Evolutionary conservation across 2,329 filamentous ascomycete species (phyloP).

Genomic region (Xylaria sp.): DNA sequence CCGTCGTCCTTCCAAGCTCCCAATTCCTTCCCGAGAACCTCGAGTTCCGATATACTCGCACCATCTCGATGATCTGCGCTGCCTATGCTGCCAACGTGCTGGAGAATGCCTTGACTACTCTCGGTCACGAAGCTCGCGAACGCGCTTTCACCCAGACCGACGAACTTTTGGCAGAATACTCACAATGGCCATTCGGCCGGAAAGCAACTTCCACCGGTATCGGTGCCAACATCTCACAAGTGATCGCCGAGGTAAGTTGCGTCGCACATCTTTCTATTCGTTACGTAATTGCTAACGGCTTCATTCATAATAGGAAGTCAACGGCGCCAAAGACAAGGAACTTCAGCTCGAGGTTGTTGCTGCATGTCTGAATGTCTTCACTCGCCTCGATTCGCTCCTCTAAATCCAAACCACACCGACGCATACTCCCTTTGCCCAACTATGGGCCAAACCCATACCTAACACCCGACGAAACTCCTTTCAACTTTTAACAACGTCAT

Average conservation of each 20-base stretch:
- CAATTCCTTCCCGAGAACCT: slow-evolving; percentile 93
- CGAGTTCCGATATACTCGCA: slow-evolving; percentile 91
- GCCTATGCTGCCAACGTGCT: slow-evolving; percentile 98
- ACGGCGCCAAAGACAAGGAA: slow-evolving; percentile 87
- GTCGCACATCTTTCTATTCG: neutral
- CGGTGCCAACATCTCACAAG: slow-evolving; percentile 88
- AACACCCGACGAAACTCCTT: slow-evolving; percentile 1
- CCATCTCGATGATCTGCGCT: slow-evolving; percentile 94
- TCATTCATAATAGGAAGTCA: slow-evolving; percentile 66
- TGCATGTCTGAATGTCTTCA: slow-evolving; percentile 96
- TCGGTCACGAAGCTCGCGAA: slow-evolving; percentile 93
- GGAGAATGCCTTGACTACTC: slow-evolving; percentile 92
- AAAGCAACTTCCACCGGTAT: slow-evolving; percentile 81
- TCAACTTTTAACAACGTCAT: slow-evolving; percentile 13
- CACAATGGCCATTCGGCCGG: slow-evolving; percentile 94
- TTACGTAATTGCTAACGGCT: slow-evolving; percentile 13
- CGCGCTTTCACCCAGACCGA: slow-evolving; percentile 96
- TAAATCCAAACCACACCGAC: slow-evolving; percentile 49
- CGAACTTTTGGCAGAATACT: slow-evolving; percentile 93
- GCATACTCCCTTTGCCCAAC: slow-evolving; percentile 8
- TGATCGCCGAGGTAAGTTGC: slow-evolving; percentile 71
- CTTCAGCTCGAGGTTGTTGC: slow-evolving; percentile 96
- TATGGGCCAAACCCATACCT: slow-evolving; percentile 8
- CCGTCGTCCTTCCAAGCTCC: slow-evolving; percentile 83
- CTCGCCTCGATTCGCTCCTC: slow-evolving; percentile 92